phyloP scores from a whole-genome alignment of 176 grass and related monocot species.

The Bothriochloa decipiens region DNA sequence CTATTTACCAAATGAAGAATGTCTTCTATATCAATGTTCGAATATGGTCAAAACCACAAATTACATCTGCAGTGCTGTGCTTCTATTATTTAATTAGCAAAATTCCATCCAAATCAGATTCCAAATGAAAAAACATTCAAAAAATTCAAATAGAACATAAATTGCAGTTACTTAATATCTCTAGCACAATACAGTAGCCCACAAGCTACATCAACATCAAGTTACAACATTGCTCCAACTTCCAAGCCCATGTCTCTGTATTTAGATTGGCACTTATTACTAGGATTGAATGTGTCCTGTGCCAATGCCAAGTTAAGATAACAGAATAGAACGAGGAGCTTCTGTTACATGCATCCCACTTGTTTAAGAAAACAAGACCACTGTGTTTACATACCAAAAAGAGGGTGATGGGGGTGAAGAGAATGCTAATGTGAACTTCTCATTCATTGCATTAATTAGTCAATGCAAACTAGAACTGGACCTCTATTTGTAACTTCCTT shows the following conservation, averaged over 20 bases:
- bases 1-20: constrained; percentile 10
- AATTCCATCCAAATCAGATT: background rate
- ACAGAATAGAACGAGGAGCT: background rate
- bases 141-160: background rate
- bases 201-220: too few relatives aligned
- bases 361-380: background rate
- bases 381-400: background rate
- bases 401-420: background rate
- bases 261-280: background rate
- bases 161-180: too few relatives aligned
- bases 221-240: too few relatives aligned
- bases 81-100: constrained; percentile 5
- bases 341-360: background rate
- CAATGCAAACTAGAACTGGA: background rate
- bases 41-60: constrained; percentile 5
- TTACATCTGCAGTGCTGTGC: background rate
- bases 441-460: background rate
- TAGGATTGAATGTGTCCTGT: background rate
- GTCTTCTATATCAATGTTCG: background rate
- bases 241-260: too few relatives aligned
- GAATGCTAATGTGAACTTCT: background rate
- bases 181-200: too few relatives aligned
- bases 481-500: background rate
- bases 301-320: background rate
- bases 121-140: constrained; percentile 7